These are phyloP conservation scores for Gynostemma pentaphyllum DNA, from an alignment of 306 rosid species.

Conservation along the genomic window DNA sequence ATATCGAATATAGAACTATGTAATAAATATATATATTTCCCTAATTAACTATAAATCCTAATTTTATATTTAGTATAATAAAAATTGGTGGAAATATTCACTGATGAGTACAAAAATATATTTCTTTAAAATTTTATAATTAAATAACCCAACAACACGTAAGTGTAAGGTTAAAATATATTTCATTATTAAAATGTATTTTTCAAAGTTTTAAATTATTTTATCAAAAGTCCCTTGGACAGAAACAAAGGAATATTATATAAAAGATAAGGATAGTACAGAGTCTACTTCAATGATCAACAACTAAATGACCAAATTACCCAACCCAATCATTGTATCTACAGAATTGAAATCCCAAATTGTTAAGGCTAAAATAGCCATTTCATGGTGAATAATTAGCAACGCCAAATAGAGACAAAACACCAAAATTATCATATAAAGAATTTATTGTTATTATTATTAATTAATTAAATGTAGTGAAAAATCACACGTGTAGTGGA, in stretches of 20 bases:
- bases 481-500: neutral
- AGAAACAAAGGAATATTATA: neutral
- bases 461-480: neutral
- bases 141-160: no score
- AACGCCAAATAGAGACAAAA: neutral
- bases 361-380: neutral
- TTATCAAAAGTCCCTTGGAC: neutral
- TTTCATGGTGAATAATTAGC: neutral
- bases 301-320: neutral
- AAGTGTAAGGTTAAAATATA: neutral
- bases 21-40: no score
- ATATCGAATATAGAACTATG: no score
- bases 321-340: neutral
- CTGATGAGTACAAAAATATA: no score
- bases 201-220: neutral
- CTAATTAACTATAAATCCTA: no score
- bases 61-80: no score
- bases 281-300: conserved; percentile 1
- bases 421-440: no score
- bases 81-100: no score
- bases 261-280: conserved; percentile 4
- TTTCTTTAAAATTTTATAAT: no score
- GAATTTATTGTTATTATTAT: neutral
- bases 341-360: no score
- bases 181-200: neutral